A percentile compares a stretch with the other conserved stretches of the same genome.
Evolutionary conservation across 305 asterid genomes (phyloP).

Genomic region (Lippia alba): DNA sequence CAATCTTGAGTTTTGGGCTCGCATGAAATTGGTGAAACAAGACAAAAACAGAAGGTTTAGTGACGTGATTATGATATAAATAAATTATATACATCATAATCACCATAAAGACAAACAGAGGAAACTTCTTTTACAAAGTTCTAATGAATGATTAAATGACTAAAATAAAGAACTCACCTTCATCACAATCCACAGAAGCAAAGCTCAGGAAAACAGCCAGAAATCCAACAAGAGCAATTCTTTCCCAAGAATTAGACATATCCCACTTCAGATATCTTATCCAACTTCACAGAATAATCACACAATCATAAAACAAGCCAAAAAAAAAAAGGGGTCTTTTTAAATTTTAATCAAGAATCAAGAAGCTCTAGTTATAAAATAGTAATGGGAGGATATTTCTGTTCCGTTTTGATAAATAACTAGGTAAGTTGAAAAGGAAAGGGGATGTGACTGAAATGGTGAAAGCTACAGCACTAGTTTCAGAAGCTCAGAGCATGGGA

Average conservation of each 20-base stretch:
- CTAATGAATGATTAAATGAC: constrained; percentile 33
- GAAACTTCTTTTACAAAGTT: constrained; percentile 31
- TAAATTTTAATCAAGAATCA: constrained; percentile 10
- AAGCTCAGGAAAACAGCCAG: constrained; percentile 46
- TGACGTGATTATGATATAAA: constrained; percentile 36
- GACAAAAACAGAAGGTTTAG: constrained; percentile 25
- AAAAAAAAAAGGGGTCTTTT: not conserved
- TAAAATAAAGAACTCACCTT: constrained; percentile 58
- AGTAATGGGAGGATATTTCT: not conserved
- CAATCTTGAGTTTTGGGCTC: not conserved
- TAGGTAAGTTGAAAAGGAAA: constrained; percentile 25
- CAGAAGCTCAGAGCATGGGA: constrained; percentile 12
- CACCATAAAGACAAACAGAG: constrained; percentile 35
- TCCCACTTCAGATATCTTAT: constrained; percentile 6
- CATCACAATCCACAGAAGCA: constrained; percentile 61
- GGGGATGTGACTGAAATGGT: constrained; percentile 19
- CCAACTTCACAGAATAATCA: not conserved
- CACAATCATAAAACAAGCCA: constrained; percentile 2
- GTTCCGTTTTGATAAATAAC: no score
- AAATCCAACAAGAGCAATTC: constrained; percentile 42
- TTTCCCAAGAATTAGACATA: constrained; percentile 44
- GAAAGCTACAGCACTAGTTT: constrained; percentile 23
- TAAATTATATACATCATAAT: constrained; percentile 35
- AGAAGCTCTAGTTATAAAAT: not conserved
- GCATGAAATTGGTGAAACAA: constrained; percentile 4